Evolutionary conservation across 2,329 filamentous ascomycete genomes (phyloP).

Genomic region (Pseudocercospora pini-densiflorae): DNA sequence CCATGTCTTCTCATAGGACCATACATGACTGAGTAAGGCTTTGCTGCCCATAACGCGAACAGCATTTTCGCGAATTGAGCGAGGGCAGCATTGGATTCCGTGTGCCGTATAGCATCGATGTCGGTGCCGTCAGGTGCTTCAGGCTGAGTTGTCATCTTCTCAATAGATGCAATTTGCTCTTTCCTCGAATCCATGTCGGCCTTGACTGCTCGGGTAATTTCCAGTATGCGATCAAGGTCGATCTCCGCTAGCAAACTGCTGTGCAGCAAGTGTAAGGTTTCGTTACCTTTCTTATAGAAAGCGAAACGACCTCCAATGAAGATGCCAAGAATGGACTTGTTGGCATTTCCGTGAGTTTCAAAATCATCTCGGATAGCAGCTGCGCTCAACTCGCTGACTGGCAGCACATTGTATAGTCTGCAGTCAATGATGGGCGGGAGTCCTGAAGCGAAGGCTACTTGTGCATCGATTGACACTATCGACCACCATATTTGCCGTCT

Average conservation of each 20-base stretch:
- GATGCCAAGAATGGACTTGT: conserved; percentile 29
- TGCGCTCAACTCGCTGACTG: conserved; percentile 43
- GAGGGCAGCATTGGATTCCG: conserved; percentile 28
- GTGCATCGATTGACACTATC: conserved; percentile 54
- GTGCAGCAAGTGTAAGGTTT: conserved; percentile 30
- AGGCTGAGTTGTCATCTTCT: conserved; percentile 15
- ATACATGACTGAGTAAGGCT: conserved; percentile 33
- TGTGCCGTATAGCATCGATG: conserved; percentile 25
- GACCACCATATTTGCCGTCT: conserved; percentile 55
- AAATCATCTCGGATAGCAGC: conserved; percentile 49
- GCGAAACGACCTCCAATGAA: conserved; percentile 30
- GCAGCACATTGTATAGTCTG: conserved; percentile 52
- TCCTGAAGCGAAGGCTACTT: conserved; percentile 55
- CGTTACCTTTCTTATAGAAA: conserved; percentile 29
- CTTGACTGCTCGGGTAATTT: conserved; percentile 27
- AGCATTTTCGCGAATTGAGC: conserved; percentile 29
- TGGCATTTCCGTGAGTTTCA: conserved; percentile 27
- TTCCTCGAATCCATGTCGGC: conserved; percentile 25
- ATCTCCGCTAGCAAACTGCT: conserved; percentile 24
- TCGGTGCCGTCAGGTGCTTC: conserved; percentile 26
- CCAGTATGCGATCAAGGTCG: conserved; percentile 27
- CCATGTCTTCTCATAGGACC: conserved; percentile 28
- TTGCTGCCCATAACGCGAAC: conserved; percentile 30
- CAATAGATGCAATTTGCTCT: conserved; percentile 25
- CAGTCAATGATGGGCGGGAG: conserved; percentile 52